Base-by-base conservation (phyloP, 2,329 filamentous ascomycete species). In the Ambrosiella xylebori region DNA sequence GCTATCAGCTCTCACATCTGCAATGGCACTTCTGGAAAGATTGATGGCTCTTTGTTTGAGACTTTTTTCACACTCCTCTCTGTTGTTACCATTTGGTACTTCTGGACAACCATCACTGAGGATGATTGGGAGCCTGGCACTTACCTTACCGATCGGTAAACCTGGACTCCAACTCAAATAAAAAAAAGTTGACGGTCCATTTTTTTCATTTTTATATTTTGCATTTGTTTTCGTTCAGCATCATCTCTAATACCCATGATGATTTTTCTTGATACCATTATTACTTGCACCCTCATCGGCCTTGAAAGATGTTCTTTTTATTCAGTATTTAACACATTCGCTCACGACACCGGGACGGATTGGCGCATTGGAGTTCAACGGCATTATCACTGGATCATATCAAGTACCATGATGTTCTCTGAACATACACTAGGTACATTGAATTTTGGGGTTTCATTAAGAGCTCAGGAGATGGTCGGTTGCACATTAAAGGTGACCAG, bases 21-120 rank as follows among this genome's bases (percentile, higher is more conserved):
- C 75, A 76, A 83, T 19, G 88, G 88, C 50, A 87, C 89, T 0
- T 67, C 75, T 47, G 88, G 89, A 63, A 89, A 86, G 69, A 94
- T 98, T 66, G 91, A 98, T 67, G 93, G 93, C 54, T 82, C 91
- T 5, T 72, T 98, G 0, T 98, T 98, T 69, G 81, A 96, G 70
- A 95, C 90, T 0, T 74, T 97, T 6, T 97, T 98, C 73, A 97
- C 90, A 0, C 75, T 96, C 0, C 73, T 91, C 11, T 78, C 90
- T 0, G 88, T 98, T 3, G 76, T 88, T 15, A 81, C 81, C 71
- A 73, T 96, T 63, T 98, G 93, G 90, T 71, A 87, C 59, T 98
- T 98, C 76, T 98, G 93, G 93, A 95, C 89, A 52, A 96, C 89
- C 73, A 98, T 98, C 65, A 98, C 93, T 13, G 93, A 98, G 71